phyloP scores from a whole-genome alignment of 768 basidiomycete species.

The Suillus lakei region DNA sequence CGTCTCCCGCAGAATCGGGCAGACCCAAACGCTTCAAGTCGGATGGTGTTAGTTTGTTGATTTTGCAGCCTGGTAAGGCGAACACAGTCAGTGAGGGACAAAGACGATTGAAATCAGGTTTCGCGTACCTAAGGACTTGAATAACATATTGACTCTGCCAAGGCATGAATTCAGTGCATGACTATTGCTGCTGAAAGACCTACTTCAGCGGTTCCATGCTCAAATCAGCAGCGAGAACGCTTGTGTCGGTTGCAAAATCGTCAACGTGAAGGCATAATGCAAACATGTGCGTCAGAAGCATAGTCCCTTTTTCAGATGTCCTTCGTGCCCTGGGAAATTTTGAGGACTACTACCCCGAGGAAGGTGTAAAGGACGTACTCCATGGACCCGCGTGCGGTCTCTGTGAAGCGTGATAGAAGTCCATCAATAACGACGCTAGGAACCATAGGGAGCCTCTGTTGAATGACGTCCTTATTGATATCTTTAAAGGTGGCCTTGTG shows the following conservation, averaged over 20 bases:
- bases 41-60: slow-evolving; percentile 56
- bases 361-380: slow-evolving; percentile 47
- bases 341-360: background rate
- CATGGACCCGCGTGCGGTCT: slow-evolving; percentile 67
- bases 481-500: slow-evolving; percentile 45
- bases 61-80: slow-evolving; percentile 65
- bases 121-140: slow-evolving; percentile 70
- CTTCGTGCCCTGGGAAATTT: slow-evolving; percentile 43
- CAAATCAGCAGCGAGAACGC: slow-evolving; percentile 74
- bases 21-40: slow-evolving; percentile 77
- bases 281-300: slow-evolving; percentile 78
- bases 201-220: slow-evolving; percentile 68
- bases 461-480: slow-evolving; percentile 55
- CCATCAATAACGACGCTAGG: slow-evolving; percentile 74
- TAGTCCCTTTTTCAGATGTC: slow-evolving; percentile 74
- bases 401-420: slow-evolving; percentile 80
- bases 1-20: slow-evolving; percentile 60
- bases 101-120: background rate
- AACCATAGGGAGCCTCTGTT: slow-evolving; percentile 59
- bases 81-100: slow-evolving; percentile 6
- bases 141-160: slow-evolving; percentile 65
- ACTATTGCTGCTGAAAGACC: slow-evolving; percentile 30
- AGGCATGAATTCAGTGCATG: slow-evolving; percentile 8
- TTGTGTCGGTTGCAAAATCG: slow-evolving; percentile 72
- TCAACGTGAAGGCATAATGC: slow-evolving; percentile 82